A percentile compares a stretch with the other conserved stretches of the same genome.
Conservation (phyloP, 306 rosid species). For the Albizia julibrissin region DNA sequence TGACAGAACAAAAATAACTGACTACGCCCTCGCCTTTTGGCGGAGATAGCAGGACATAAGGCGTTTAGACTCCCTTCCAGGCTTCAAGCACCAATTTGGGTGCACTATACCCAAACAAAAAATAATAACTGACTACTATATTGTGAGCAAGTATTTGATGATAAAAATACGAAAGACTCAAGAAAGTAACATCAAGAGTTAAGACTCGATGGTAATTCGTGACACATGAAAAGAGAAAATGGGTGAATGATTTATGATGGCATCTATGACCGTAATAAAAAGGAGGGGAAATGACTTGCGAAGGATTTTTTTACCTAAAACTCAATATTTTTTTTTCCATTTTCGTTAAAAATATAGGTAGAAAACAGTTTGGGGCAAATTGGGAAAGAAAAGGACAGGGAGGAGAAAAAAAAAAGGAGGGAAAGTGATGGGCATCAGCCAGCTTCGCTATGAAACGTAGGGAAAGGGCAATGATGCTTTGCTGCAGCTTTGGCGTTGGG, state of each 20-base stretch:
- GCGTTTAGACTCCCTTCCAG: too few relatives aligned
- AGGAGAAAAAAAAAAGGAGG: neutral
- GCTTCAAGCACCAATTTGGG: too few relatives aligned
- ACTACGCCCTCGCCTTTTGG: too few relatives aligned
- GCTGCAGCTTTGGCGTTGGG: slow-evolving; percentile 47
- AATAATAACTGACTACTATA: too few relatives aligned
- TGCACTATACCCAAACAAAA: too few relatives aligned
- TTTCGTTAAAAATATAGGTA: neutral
- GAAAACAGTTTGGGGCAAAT: neutral
- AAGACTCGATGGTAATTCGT: neutral
- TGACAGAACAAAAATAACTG: neutral
- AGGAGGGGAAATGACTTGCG: neutral
- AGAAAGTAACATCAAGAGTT: neutral
- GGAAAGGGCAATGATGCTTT: slow-evolving; percentile 31
- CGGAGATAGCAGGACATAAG: too few relatives aligned
- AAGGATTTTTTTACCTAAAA: neutral
- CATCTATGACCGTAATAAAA: neutral
- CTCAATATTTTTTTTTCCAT: neutral
- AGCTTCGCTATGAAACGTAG: slow-evolving; percentile 30
- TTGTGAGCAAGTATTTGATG: neutral
- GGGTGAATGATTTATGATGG: neutral
- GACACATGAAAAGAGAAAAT: neutral
- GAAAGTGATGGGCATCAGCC: slow-evolving; percentile 12
- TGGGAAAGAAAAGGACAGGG: neutral
- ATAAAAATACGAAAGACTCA: neutral